These are phyloP conservation scores for Aspergillus arachidicola DNA, from an alignment of 2,329 filamentous ascomycete genomes.

Conservation along the genomic window DNA sequence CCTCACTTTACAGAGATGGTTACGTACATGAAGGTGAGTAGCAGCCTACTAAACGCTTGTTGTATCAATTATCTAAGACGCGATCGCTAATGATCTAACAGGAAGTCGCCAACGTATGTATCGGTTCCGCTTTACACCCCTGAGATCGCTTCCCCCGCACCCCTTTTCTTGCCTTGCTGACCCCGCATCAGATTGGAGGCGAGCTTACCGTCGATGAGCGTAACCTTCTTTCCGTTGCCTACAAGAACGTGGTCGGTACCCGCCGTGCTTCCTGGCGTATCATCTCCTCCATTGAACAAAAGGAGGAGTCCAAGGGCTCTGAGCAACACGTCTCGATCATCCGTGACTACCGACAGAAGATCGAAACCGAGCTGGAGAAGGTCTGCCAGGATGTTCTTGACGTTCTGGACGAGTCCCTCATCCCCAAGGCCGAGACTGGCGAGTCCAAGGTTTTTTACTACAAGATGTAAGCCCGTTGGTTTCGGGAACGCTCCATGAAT, in stretches of 20 bases:
- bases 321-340: conserved; percentile 94
- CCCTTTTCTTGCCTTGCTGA: conserved; percentile 21
- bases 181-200: conserved; percentile 58
- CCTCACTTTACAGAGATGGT: conserved; percentile 74
- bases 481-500: conserved; percentile 69
- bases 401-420: conserved; percentile 88
- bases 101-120: conserved; percentile 89
- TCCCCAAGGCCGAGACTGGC: conserved; percentile 92
- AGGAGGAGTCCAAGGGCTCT: conserved; percentile 98
- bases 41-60: conserved; percentile 9
- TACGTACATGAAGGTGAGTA: conserved; percentile 89
- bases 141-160: conserved; percentile 9
- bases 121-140: conserved; percentile 2
- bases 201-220: conserved; percentile 71
- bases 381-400: conserved; percentile 98
- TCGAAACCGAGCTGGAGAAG: conserved; percentile 94
- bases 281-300: conserved; percentile 99
- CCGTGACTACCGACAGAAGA: conserved; percentile 97
- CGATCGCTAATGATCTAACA: conserved; percentile 40
- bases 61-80: background rate
- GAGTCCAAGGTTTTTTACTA: conserved; percentile 99
- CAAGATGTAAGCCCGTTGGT: conserved; percentile 84
- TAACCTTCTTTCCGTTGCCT: conserved; percentile 96
- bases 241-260: conserved; percentile 99
- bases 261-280: conserved; percentile 99